These are phyloP conservation scores for Colletotrichum sp. DNA, from an alignment of 2,329 filamentous ascomycete genomes.

Conservation along the genomic window DNA sequence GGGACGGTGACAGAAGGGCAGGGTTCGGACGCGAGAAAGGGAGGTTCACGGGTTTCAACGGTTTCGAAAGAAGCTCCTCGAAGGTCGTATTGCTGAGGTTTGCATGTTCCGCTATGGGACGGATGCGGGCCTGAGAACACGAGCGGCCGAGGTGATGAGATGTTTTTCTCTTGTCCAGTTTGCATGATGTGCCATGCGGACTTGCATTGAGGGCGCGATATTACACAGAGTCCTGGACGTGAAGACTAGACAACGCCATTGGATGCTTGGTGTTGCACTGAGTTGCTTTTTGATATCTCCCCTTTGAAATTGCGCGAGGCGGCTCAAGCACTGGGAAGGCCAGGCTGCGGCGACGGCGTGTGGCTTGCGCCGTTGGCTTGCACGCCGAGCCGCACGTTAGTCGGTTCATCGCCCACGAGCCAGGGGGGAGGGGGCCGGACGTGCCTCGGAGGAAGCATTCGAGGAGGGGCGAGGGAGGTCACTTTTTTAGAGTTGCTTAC, in stretches of 20 bases:
- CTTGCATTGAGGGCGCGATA: neutral
- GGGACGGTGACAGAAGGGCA: neutral
- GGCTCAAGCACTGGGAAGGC: neutral
- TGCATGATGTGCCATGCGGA: neutral
- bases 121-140: neutral
- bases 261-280: neutral
- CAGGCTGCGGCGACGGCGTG: neutral
- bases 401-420: neutral
- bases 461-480: neutral
- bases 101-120: neutral
- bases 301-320: neutral
- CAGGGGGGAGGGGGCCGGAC: neutral
- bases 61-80: constrained; percentile 15
- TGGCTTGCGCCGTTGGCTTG: neutral
- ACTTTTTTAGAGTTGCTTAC: neutral
- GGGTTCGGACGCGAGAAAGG: neutral
- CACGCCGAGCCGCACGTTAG: neutral
- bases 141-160: neutral
- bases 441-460: neutral
- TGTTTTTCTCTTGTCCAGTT: neutral
- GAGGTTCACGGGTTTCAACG: constrained; percentile 10
- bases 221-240: neutral
- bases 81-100: neutral
- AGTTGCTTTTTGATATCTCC: neutral
- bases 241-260: neutral